phyloP scores from a whole-genome alignment of 805 yeast genomes.

The Metschnikowia baotianmanensis region DNA sequence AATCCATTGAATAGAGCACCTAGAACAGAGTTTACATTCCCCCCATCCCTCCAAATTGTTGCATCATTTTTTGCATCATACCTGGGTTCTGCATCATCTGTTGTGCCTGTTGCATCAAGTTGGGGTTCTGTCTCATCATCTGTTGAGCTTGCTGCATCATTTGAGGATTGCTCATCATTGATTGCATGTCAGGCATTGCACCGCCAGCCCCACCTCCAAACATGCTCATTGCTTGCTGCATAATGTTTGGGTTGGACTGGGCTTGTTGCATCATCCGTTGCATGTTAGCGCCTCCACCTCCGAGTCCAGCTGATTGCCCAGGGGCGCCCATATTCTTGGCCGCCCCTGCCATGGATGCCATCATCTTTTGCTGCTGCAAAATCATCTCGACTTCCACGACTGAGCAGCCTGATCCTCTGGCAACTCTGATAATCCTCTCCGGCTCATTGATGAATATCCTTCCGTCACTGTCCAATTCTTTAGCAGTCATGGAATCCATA shows the following conservation, averaged over 20 bases:
- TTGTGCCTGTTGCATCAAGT: conserved; percentile 44
- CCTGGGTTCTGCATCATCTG: conserved; percentile 56
- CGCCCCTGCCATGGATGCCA: conserved; percentile 87
- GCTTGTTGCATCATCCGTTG: conserved; percentile 56
- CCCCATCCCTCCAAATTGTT: conserved; percentile 69
- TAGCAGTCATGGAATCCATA: conserved; percentile 93
- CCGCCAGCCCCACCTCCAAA: conserved; percentile 49
- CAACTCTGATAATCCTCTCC: conserved; percentile 81
- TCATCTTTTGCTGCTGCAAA: conserved; percentile 84
- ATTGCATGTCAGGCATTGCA: conserved; percentile 34
- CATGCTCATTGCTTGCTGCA: conserved; percentile 65
- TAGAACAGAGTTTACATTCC: conserved; percentile 7
- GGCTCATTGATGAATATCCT: conserved; percentile 77
- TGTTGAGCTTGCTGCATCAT: conserved; percentile 48
- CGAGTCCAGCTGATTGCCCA: conserved; percentile 25
- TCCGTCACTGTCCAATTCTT: conserved; percentile 91
- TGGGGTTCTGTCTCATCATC: conserved; percentile 45
- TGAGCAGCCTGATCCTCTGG: conserved; percentile 90
- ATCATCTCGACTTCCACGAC: conserved; percentile 93
- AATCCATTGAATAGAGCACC: neutral
- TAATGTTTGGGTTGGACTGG: conserved; percentile 47
- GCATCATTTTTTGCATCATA: conserved; percentile 69
- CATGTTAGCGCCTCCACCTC: conserved; percentile 40
- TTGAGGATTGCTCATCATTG: conserved; percentile 52
- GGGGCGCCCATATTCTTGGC: conserved; percentile 54